Conservation (phyloP, 805 yeast genomes). For the Wickerhamomyces alni region DNA sequence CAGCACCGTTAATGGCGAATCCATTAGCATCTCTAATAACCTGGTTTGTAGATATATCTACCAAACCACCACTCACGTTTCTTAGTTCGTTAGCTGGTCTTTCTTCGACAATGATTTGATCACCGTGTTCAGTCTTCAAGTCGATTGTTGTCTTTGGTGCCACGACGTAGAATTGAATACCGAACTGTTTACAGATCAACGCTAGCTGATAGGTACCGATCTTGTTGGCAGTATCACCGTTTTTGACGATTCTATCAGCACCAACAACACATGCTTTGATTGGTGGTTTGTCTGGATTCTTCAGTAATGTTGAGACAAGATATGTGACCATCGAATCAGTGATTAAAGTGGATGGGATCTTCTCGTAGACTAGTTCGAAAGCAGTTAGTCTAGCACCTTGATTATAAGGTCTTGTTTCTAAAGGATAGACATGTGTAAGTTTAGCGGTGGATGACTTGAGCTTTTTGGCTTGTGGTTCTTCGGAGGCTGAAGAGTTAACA, state of each 20-base stretch:
- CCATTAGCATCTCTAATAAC: constrained; percentile 20
- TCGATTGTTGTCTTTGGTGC: constrained; percentile 95
- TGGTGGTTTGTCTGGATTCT: constrained; percentile 41
- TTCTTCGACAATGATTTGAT: constrained; percentile 77
- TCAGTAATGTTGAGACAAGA: constrained; percentile 41
- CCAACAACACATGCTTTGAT: constrained; percentile 79
- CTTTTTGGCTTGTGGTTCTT: constrained; percentile 23
- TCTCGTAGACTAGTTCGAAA: constrained; percentile 78
- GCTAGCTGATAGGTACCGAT: constrained; percentile 93
- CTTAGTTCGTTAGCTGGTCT: constrained; percentile 80
- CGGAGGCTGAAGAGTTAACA: constrained; percentile 6
- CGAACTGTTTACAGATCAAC: constrained; percentile 55
- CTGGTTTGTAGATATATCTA: constrained; percentile 27
- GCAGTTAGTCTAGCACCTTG: constrained; percentile 95
- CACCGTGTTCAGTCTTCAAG: constrained; percentile 57
- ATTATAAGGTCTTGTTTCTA: constrained; percentile 94
- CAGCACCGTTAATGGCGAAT: constrained; percentile 38
- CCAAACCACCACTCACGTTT: constrained; percentile 61
- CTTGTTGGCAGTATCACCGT: constrained; percentile 96
- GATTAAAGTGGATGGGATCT: constrained; percentile 81
- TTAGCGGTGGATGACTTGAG: constrained; percentile 30
- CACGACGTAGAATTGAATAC: constrained; percentile 83
- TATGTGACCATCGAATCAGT: constrained; percentile 92
- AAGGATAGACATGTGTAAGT: constrained; percentile 71
- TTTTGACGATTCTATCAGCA: constrained; percentile 87